Evolutionary conservation across 257 asterid species (phyloP), one percentile per base, ranked within the genome.

Genomic region (Echites panduratus): DNA sequence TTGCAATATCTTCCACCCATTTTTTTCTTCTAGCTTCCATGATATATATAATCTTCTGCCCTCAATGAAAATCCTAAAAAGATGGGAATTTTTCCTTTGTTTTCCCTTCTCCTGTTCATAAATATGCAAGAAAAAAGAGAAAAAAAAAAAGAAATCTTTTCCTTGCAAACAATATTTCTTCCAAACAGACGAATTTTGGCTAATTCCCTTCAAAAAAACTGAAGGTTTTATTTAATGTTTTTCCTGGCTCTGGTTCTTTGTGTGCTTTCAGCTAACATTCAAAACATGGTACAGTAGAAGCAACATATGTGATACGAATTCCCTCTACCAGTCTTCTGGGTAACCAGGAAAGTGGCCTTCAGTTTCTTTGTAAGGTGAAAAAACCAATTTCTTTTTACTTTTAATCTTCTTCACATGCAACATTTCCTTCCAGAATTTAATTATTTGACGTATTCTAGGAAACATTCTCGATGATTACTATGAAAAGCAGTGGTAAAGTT

Each of bases 1-100:
- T 79, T 32, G 24, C 80, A 44, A 78, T 43, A 22, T 91, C 94
- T 82, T 89, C 93, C 1, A 91, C 4, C 5, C 78, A 4, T 72
- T 78, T 85, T 75, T 73, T 79, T 50, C 76, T 79, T 69, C 29
- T 70, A 73, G 12, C 74, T 75, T 75, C 72, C 76, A 68, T 79
- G 77, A 81, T 80, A 22, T 35, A 80, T 80, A 22, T 35, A 17
- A n/a, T 44, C 40, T 38, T 56, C 68, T 58, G 13, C 22, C 19
- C 38, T 12, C 38, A 62, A 48, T n/a, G 68, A 72, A 24, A 45
- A 61, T 79, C 68, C 75, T 62, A 54, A 70, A 32, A 11, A 44
- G 73, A 76, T 76, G 63, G 70, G 64, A 62, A 3, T 48, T 58
- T 76, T 32, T 3, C 38, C 45, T 74, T 52, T 14, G 54, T 27